Conservation (phyloP, 1,284 basidiomycete genomes). For the Austroboletus niveus region DNA sequence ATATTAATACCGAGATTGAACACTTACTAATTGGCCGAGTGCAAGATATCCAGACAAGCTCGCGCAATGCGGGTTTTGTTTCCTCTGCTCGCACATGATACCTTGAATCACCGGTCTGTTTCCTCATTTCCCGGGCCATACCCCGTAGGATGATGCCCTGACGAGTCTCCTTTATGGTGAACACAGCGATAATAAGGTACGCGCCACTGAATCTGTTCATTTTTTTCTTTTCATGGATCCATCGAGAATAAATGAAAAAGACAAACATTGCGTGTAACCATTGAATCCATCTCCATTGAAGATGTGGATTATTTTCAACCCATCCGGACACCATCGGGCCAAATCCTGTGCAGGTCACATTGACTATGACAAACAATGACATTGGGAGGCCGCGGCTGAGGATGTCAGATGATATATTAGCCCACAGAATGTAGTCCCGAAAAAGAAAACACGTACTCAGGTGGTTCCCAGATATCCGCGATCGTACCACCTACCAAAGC, state of each 20-base stretch:
- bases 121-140: slow-evolving; percentile 56
- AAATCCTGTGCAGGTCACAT: slow-evolving; percentile 50
- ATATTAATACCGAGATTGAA: not conserved
- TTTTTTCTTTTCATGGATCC: not conserved
- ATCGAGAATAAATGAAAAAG: slow-evolving; percentile 15
- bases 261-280: slow-evolving; percentile 57
- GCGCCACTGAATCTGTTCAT: slow-evolving; percentile 42
- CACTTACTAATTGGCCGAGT: slow-evolving; percentile 65
- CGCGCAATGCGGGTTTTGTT: slow-evolving; percentile 52
- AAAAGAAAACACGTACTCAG: slow-evolving; percentile 12
- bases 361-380: slow-evolving; percentile 48
- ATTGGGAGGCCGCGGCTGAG: slow-evolving; percentile 54
- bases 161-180: slow-evolving; percentile 62
- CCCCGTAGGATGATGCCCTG: slow-evolving; percentile 56
- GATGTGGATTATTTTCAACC: slow-evolving; percentile 48
- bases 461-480: slow-evolving; percentile 40
- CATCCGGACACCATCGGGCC: slow-evolving; percentile 55
- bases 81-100: slow-evolving; percentile 69
- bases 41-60: slow-evolving; percentile 63
- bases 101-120: slow-evolving; percentile 58
- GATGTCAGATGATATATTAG: slow-evolving; percentile 2
- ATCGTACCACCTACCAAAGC: slow-evolving; percentile 64
- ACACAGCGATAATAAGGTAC: slow-evolving; percentile 45
- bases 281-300: slow-evolving; percentile 68
- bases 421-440: slow-evolving; percentile 14